Base-by-base conservation (phyloP, 768 basidiomycete species). In the Pisolithus microcarpus region DNA sequence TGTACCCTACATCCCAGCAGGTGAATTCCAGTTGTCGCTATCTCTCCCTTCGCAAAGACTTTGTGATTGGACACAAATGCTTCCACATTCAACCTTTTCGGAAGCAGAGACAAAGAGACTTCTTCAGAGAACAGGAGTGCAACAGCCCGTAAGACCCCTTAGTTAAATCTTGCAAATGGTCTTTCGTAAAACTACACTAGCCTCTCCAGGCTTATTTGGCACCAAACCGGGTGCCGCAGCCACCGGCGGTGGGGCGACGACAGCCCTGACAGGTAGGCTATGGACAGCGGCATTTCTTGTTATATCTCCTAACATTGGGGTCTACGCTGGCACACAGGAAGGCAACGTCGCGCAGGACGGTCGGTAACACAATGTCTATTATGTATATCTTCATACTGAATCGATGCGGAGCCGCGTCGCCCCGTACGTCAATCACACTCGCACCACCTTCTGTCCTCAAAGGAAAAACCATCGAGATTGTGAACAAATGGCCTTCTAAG, bases 391-490 rank as follows among this genome's bases (percentile, higher is more conserved):
- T 28, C 24, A 34, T 37, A 34, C 11, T 55, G 44, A 40, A 46
- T 44, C 43, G 52, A 18, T 36, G 15, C 24, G 28, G 37, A 57
- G 57, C 44, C 42, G 45, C 59, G 2, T 52, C 59, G 31, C 23
- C 67, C 19, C 49, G 69, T 19, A 60, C 71, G 2, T 51, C 74
- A 21, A 73, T 88, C 18, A 72, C 83, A 7, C n/a, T 88, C 4
- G 78, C 85, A 3, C 85, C 87, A 10, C 93, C 92, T 8, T 93
- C 90, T 4, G 79, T 84, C 68, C 75, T 96, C 18, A 77, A 80
- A 56, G 93, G 92, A 8, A 97, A 97, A 70, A 91, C 91, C 4
- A 79, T 97, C 56, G 95, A 97, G 63, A 94, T 98, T 48, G 86
- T 97, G 36, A 92, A 91, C 64, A 77, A 79, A 48, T 97, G 95